Conservation (phyloP, 164 flowering plant genomes). For the Aristolochia contorta region DNA sequence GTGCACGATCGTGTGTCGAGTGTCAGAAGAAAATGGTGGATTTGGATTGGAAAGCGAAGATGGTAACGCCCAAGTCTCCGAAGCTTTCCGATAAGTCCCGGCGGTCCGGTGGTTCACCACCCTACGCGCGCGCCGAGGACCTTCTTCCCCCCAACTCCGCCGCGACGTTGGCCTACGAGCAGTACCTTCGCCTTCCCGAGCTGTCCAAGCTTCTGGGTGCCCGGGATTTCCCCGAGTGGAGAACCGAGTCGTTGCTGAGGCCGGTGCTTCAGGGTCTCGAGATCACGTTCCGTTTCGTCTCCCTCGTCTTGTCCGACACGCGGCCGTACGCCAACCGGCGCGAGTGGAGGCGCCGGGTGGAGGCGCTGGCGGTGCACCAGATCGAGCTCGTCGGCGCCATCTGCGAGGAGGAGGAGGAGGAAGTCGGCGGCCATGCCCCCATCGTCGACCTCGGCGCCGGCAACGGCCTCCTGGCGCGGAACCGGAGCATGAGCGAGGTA, state of each 20-base stretch:
- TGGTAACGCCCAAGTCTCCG: constrained; percentile 12
- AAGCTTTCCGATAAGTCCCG: constrained; percentile 8
- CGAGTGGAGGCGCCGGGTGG: constrained; percentile 70
- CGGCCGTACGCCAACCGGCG: constrained; percentile 56
- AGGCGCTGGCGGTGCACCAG: constrained; percentile 45
- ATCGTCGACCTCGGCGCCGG: constrained; percentile 39
- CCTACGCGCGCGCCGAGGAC: constrained; percentile 7
- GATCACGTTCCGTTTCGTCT: constrained; percentile 74
- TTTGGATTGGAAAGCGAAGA: constrained; percentile 23
- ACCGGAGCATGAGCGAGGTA: constrained; percentile 60
- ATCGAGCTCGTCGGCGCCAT: constrained; percentile 54
- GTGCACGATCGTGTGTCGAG: too few species aligned
- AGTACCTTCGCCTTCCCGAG: constrained; percentile 64
- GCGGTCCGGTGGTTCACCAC: constrained; percentile 4
- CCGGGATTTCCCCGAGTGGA: constrained; percentile 61
- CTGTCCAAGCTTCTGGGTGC: constrained; percentile 48
- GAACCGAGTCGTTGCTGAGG: constrained; percentile 44
- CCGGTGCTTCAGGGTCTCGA: constrained; percentile 81
- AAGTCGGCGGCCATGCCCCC: constrained; percentile 44
- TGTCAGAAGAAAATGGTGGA: constrained; percentile 30
- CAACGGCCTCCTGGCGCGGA: constrained; percentile 39
- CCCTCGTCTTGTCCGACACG: constrained; percentile 60
- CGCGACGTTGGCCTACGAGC: constrained; percentile 58
- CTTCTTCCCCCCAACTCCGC: constrained; percentile 13
- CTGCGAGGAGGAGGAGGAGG: constrained; percentile 40